These are phyloP conservation scores for Xylaria sp. DNA, from an alignment of 2,329 filamentous ascomycete species.

Conservation along the genomic window DNA sequence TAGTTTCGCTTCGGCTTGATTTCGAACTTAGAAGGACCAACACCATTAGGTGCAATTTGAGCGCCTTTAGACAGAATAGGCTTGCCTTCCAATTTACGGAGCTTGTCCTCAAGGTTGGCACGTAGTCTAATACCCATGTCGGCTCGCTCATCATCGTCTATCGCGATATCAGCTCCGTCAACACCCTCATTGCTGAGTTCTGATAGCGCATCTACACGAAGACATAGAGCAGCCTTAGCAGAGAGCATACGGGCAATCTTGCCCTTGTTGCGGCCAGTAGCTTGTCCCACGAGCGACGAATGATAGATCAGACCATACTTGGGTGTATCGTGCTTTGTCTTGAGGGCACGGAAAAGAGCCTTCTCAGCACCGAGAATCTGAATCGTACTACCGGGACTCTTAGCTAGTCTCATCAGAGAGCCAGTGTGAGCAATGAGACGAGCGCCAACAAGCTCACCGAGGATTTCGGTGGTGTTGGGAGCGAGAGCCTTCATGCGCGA, in stretches of 20 bases:
- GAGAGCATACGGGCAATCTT: conserved; percentile 98
- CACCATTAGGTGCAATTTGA: conserved; percentile 75
- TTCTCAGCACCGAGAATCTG: conserved; percentile 99
- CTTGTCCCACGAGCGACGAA: conserved; percentile 92
- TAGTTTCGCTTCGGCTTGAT: conserved; percentile 94
- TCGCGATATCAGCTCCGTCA: conserved; percentile 55
- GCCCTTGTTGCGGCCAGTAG: conserved; percentile 97
- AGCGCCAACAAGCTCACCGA: conserved; percentile 92
- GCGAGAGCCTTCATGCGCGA: conserved; percentile 96
- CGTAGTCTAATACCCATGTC: conserved; percentile 76
- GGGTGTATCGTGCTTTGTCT: conserved; percentile 98
- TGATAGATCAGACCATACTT: conserved; percentile 98
- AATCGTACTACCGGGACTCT: conserved; percentile 92
- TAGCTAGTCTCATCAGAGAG: conserved; percentile 92
- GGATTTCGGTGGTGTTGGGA: conserved; percentile 90
- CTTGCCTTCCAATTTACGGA: conserved; percentile 87
- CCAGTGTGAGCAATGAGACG: conserved; percentile 94
- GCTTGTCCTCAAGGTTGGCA: conserved; percentile 75
- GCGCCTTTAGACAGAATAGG: conserved; percentile 78
- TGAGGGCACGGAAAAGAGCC: conserved; percentile 95
- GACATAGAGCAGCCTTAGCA: conserved; percentile 89
- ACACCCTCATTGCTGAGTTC: conserved; percentile 75
- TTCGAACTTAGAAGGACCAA: conserved; percentile 78
- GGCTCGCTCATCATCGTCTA: conserved; percentile 88
- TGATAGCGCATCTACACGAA: conserved; percentile 88